Base-by-base conservation (phyloP, 1,139 yeast species). In the Scheffersomyces cryptocercus region DNA sequence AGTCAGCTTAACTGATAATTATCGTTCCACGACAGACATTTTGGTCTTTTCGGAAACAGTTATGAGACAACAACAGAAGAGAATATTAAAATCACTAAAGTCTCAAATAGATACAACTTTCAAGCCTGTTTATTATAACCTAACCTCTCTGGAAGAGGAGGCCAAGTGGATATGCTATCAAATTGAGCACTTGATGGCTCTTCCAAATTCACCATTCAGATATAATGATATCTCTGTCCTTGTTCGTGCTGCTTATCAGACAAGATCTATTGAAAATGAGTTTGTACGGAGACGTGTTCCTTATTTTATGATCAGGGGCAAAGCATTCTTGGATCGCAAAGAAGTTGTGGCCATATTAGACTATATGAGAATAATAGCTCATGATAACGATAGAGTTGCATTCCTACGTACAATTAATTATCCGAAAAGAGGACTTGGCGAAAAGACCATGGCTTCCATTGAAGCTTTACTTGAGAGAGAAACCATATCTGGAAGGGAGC, bases 391-490 rank as follows among this genome's bases (percentile, higher is more conserved):
- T 56, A 68, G 79, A 42, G 60, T 79, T 28, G 88, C 96, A 0
- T 68, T 80, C 32, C 50, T 79, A 24, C 67, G 88, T 33, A 74
- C 85, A 0, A 53, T 90, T 30, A 76, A 77, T 39, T 71, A 69
- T 40, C 93, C 93, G 0, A 73, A 82, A 30, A 67, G 85, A 43
- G 93, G 95, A 0, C 60, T 89, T n/a, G 97, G 97, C 0, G 75
- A 71, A 2, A 77, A 77, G 40, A 67, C 84, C 0, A 49, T 83
- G 6, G 69, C 69, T 1, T 62, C 58, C 10, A 60, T 84, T 8
- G 75, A 67, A 39, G 29, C 35, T 15, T 41, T 41, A 37, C 33
- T 48, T 13, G 44, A 52, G 29, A 14, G 29, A 11, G 45, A 31
- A 31, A 31, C 45, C 3, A 38, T 35, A 31, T 34, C 39, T 5